Conservation (phyloP, 305 asterid genomes). For the Solanum aculeatissimum region DNA sequence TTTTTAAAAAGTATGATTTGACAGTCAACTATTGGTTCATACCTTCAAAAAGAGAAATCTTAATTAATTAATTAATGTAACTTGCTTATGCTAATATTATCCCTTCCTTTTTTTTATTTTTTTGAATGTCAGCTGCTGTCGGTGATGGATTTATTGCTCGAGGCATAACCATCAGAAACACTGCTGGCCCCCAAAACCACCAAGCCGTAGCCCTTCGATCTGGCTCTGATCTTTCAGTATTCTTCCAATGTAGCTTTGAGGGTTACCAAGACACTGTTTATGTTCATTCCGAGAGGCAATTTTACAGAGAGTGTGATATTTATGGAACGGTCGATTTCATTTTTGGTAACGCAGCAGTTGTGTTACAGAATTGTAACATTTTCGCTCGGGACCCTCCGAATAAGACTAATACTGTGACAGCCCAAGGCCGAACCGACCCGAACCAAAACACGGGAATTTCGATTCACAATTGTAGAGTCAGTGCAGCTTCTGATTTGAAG, state of each 20-base stretch:
- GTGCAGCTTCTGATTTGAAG: conserved; percentile 42
- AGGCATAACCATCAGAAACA: conserved; percentile 70
- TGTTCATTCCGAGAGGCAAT: conserved; percentile 61
- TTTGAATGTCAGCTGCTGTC: conserved; percentile 34
- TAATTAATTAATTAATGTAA: background rate
- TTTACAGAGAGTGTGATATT: conserved; percentile 62
- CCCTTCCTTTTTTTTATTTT: background rate
- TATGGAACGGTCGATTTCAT: conserved; percentile 81
- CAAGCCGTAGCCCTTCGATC: conserved; percentile 83
- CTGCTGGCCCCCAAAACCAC: conserved; percentile 58
- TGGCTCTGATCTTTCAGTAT: conserved; percentile 70
- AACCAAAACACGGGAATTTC: conserved; percentile 72
- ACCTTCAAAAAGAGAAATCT: background rate
- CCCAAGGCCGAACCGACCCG: conserved; percentile 69
- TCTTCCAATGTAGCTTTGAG: conserved; percentile 77
- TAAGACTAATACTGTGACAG: conserved; percentile 48
- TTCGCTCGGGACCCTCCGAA: conserved; percentile 62
- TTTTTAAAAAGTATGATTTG: background rate
- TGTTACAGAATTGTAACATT: conserved; percentile 65
- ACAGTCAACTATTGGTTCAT: background rate
- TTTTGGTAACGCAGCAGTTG: conserved; percentile 83
- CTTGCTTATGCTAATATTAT: background rate
- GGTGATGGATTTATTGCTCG: conserved; percentile 81
- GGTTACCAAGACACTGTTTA: conserved; percentile 88
- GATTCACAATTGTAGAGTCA: conserved; percentile 46